Evolutionary conservation across 768 basidiomycete species (phyloP).

Genomic region (Boletus barrowsii): DNA sequence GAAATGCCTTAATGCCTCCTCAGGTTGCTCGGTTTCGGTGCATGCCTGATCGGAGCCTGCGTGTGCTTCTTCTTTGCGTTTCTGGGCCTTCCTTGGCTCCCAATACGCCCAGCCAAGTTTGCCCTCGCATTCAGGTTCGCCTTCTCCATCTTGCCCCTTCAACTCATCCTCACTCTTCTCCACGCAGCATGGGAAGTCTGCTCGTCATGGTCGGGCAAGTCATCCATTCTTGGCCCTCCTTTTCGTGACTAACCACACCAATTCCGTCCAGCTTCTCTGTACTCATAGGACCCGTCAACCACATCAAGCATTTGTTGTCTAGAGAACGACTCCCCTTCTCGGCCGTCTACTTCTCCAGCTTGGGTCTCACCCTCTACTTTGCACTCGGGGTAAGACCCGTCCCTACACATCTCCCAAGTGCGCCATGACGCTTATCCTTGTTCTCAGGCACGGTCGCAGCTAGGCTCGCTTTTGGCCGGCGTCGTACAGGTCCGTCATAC

Average conservation of each 20-base stretch:
- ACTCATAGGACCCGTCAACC: slow-evolving; percentile 88
- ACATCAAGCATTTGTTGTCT: slow-evolving; percentile 83
- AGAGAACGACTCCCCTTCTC: slow-evolving; percentile 85
- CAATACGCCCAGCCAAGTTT: slow-evolving; percentile 83
- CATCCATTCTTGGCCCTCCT: neutral
- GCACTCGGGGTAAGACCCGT: slow-evolving; percentile 66
- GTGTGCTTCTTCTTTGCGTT: slow-evolving; percentile 95
- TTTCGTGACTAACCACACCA: neutral
- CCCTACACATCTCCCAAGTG: neutral
- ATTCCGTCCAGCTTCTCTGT: slow-evolving; percentile 60
- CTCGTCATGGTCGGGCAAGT: slow-evolving; percentile 94
- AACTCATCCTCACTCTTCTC: neutral
- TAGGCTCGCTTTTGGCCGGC: slow-evolving; percentile 83
- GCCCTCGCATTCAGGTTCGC: slow-evolving; percentile 78
- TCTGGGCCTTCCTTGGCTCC: slow-evolving; percentile 66
- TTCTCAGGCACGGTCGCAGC: slow-evolving; percentile 70
- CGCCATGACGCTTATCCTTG: neutral
- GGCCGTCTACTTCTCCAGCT: slow-evolving; percentile 74
- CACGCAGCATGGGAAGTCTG: slow-evolving; percentile 66
- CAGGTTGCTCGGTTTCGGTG: slow-evolving; percentile 88
- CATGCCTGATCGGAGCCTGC: slow-evolving; percentile 83
- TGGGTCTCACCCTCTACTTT: slow-evolving; percentile 88
- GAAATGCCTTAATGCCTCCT: neutral
- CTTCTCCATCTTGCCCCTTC: neutral
- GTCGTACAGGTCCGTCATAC: slow-evolving; percentile 62